A percentile compares a stretch with the other conserved stretches of the same genome.
These are phyloP conservation scores for Setomelanomma holmii DNA, from an alignment of 2,329 filamentous ascomycete species.

Conservation along the genomic window DNA sequence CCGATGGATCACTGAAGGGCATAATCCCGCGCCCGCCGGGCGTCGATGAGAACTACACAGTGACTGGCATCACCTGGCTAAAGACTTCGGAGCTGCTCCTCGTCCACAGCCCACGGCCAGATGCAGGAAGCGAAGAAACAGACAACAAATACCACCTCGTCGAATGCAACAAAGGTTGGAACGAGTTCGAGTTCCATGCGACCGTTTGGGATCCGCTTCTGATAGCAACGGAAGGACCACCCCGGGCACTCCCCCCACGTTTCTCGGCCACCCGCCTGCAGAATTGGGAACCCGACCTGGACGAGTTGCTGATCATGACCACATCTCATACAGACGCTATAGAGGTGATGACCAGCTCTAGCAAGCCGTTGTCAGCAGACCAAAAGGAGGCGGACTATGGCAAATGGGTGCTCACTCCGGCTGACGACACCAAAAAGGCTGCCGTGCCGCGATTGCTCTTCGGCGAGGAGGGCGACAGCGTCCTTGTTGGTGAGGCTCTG, in stretches of 20 bases:
- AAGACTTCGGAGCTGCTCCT: slow-evolving; percentile 85
- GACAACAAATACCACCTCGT: slow-evolving; percentile 77
- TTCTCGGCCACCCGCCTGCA: slow-evolving; percentile 80
- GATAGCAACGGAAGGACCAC: slow-evolving; percentile 56
- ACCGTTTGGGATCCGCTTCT: slow-evolving; percentile 62
- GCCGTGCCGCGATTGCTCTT: slow-evolving; percentile 58
- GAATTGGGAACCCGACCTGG: slow-evolving; percentile 79
- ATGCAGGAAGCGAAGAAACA: slow-evolving; percentile 51
- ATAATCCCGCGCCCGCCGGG: slow-evolving; percentile 79
- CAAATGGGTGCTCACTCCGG: slow-evolving; percentile 77
- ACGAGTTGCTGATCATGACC: slow-evolving; percentile 81
- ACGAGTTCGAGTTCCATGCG: slow-evolving; percentile 74
- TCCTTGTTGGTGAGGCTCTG: slow-evolving; percentile 77
- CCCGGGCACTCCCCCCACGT: slow-evolving; percentile 69
- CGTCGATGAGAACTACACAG: slow-evolving; percentile 69
- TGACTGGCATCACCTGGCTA: slow-evolving; percentile 85
- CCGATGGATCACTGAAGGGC: slow-evolving; percentile 77
- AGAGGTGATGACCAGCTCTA: slow-evolving; percentile 77
- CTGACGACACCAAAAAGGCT: slow-evolving; percentile 76
- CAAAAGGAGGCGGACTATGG: slow-evolving; percentile 68
- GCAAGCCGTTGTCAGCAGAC: slow-evolving; percentile 68
- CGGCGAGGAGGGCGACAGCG: slow-evolving; percentile 68
- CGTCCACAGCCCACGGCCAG: slow-evolving; percentile 64
- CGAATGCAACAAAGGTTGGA: slow-evolving; percentile 66
- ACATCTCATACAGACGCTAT: slow-evolving; percentile 83